A percentile compares a stretch with the other conserved stretches of the same genome.
phyloP scores from a whole-genome alignment of 2,329 filamentous ascomycete genomes.

The Aspergillus amoenus region DNA sequence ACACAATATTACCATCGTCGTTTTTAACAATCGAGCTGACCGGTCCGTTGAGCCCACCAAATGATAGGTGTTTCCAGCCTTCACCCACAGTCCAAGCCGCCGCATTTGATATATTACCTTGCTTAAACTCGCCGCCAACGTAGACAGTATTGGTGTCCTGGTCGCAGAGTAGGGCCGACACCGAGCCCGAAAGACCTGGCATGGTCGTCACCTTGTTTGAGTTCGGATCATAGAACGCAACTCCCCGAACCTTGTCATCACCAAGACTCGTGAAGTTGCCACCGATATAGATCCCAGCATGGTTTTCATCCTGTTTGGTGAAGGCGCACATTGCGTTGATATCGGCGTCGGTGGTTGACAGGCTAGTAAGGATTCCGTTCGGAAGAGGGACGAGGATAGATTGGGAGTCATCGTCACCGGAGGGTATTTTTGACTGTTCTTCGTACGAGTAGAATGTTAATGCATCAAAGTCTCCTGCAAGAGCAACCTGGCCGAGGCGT shows the following conservation, averaged over 20 bases:
- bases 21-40: conserved; percentile 82
- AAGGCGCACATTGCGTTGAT: conserved; percentile 89
- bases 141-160: conserved; percentile 75
- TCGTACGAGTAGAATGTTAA: conserved; percentile 86
- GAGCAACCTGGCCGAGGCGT: conserved; percentile 75
- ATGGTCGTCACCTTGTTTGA: conserved; percentile 70
- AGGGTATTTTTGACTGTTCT: conserved; percentile 65
- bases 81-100: conserved; percentile 71
- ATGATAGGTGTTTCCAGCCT: conserved; percentile 78
- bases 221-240: conserved; percentile 77
- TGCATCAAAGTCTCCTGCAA: conserved; percentile 86
- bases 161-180: conserved; percentile 82
- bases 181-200: conserved; percentile 76
- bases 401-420: conserved; percentile 73
- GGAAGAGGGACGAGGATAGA: conserved; percentile 79
- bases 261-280: conserved; percentile 95
- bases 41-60: conserved; percentile 91
- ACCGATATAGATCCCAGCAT: conserved; percentile 77
- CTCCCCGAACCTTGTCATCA: conserved; percentile 70
- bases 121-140: conserved; percentile 82
- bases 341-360: conserved; percentile 76
- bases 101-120: conserved; percentile 81
- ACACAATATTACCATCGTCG: conserved; percentile 80
- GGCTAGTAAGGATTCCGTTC: conserved; percentile 75
- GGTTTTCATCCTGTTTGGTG: conserved; percentile 62